Evolutionary conservation across 208 protist species (phyloP), one percentile per base, ranked within the genome.

Genomic region (Trypanosoma vivax): DNA sequence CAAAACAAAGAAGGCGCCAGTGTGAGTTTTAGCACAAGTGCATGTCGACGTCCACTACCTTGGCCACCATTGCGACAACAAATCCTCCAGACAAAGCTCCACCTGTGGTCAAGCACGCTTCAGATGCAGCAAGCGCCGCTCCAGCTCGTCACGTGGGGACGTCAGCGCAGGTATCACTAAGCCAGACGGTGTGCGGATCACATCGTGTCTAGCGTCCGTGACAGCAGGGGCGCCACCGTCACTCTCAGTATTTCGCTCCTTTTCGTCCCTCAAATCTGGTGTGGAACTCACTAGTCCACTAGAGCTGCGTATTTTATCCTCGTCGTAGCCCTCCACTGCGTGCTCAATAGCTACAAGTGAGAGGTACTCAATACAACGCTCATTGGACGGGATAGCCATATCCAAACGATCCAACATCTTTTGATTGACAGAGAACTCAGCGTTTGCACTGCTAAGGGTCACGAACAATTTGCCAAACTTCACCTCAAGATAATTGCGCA

Each of bases 401-500:
- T 72, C 65, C 3, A 94, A 67, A 3, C 83, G 85, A 46, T 96
- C 83, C 57, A 90, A 78, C 59, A 96, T 71, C 27, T 72, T 71
- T 40, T 89, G 77, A 45, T 96, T 96, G 25, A 96, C 90, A 1
- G 82, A 83, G 48, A 82, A 89, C 67, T 96, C 90, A 16, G 67
- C 45, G 60, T 96, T 93, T 47, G 58, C 62, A 33, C 79, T 41
- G 21, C 77, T 73, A 72, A 93, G 90, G 48, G 87, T 57, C 14
- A 90, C 76, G 71, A 92, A 93, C 37, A 65, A 70, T 53, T 77
- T 83, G 25, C 90, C 87, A 48, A 85, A 94, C 65, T 94, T 96
- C 5, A n/a, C 47, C 60, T 90, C 83, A 33, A 94, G 79, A 13
- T 45, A 66, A 40, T 92, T 91, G 34, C 78, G 77, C 16, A 96